phyloP scores from a whole-genome alignment of 1,139 yeast genomes.

The Zygosaccharomyces pseudobailii region DNA sequence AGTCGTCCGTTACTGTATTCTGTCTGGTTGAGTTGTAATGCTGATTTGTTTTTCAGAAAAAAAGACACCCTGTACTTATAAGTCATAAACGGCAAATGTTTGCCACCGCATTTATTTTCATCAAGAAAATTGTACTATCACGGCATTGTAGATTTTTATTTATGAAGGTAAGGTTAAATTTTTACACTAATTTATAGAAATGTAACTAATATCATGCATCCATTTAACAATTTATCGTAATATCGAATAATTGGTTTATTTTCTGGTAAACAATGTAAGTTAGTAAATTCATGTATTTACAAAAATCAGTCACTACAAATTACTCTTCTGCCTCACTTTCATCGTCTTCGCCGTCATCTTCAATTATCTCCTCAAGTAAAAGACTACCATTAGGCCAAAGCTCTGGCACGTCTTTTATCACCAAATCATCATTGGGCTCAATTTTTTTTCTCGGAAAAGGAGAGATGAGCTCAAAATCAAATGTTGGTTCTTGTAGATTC shows the following conservation, averaged over 20 bases:
- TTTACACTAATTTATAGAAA: not conserved
- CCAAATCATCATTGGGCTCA: constrained; percentile 28
- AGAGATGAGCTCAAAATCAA: constrained; percentile 47
- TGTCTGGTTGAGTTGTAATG: not conserved
- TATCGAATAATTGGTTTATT: not conserved
- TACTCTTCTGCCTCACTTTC: constrained; percentile 17
- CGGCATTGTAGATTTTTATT: not conserved
- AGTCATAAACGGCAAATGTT: not conserved
- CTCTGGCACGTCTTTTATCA: constrained; percentile 39
- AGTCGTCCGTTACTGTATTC: not conserved
- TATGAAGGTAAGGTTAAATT: no score
- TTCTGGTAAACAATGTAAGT: not conserved
- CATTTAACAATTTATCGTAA: not conserved
- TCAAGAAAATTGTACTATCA: not conserved
- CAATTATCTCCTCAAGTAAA: constrained; percentile 43
- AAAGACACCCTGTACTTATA: not conserved
- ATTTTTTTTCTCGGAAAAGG: constrained; percentile 54
- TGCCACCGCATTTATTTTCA: not conserved
- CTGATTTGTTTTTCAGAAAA: not conserved
- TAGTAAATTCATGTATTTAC: not conserved
- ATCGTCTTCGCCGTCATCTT: constrained; percentile 33
- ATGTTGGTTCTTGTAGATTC: constrained; percentile 37
- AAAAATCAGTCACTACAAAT: not conserved
- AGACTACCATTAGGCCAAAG: constrained; percentile 63
- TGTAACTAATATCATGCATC: not conserved